A percentile compares a stretch with the other conserved stretches of the same genome.
Evolutionary conservation across 2,329 filamentous ascomycete genomes (phyloP).

Genomic region (Venturia carpophila): DNA sequence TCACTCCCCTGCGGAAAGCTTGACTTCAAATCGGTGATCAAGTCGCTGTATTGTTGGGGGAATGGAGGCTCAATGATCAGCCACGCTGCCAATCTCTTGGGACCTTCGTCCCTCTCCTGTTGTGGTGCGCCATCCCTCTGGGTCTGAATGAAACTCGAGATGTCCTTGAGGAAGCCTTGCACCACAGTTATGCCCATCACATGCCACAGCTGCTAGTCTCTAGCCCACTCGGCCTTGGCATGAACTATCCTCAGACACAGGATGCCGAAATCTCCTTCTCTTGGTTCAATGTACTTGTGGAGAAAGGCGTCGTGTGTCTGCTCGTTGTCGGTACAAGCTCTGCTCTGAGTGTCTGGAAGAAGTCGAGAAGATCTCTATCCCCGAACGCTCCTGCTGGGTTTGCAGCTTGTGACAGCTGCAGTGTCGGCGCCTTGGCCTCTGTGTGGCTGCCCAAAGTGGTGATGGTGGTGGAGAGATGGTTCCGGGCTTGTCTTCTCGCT

Average conservation of each 20-base stretch:
- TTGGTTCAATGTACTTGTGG: neutral
- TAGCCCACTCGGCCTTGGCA: neutral
- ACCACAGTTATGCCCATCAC: neutral
- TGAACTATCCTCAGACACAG: neutral
- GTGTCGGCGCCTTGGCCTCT: neutral
- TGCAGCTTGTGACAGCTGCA: neutral
- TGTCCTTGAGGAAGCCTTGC: neutral
- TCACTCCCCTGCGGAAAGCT: constrained; percentile 44
- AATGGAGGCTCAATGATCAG: constrained; percentile 68
- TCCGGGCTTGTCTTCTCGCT: neutral
- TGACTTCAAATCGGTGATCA: constrained; percentile 59
- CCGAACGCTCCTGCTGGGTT: neutral
- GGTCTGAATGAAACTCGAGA: neutral
- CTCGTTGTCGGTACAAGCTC: neutral
- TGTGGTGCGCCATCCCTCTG: neutral
- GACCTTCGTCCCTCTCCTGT: neutral
- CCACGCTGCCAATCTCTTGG: neutral
- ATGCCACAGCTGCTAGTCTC: neutral
- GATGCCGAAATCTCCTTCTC: neutral
- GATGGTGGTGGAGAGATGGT: neutral
- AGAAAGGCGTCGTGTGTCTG: neutral
- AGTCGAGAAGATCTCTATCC: neutral
- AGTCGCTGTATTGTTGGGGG: constrained; percentile 56
- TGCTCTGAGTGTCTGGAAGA: neutral
- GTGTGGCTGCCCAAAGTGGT: neutral